These are phyloP conservation scores for Kodamaea hsintzibuensis DNA, from an alignment of 805 yeast species.

Conservation along the genomic window DNA sequence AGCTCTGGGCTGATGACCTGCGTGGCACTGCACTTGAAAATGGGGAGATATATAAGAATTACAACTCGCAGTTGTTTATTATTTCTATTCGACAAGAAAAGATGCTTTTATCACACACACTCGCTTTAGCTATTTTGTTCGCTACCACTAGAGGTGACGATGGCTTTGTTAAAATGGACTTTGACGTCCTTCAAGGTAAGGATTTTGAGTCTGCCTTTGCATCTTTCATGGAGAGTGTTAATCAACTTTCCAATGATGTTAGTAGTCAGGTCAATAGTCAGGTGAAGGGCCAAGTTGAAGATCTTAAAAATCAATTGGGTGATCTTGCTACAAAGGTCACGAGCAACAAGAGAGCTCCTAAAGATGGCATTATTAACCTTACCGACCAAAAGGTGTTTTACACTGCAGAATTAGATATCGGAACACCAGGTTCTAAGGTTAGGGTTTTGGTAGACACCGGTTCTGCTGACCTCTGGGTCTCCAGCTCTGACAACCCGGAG, in stretches of 20 bases:
- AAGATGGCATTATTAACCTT: conserved; percentile 5
- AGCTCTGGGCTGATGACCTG: not conserved
- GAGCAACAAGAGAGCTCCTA: not conserved
- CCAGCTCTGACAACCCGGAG: conserved; percentile 19
- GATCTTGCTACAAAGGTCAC: not conserved
- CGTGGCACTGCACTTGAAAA: not conserved
- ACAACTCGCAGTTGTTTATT: not conserved
- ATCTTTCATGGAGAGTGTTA: conserved; percentile 11
- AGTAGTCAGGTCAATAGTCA: not conserved
- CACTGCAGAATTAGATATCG: conserved; percentile 35
- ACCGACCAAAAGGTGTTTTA: conserved; percentile 17
- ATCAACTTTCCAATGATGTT: not conserved
- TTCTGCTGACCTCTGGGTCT: conserved; percentile 71
- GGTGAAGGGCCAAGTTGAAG: not conserved
- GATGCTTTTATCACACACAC: conserved; percentile 11
- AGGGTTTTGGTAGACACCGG: conserved; percentile 72
- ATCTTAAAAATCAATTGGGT: not conserved
- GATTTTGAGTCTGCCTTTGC: conserved; percentile 19
- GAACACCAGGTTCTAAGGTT: conserved; percentile 58
- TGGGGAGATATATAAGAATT: not conserved
- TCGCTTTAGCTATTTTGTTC: conserved; percentile 8
- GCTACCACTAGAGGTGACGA: conserved; percentile 14
- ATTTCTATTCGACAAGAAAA: not conserved
- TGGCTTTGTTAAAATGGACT: conserved; percentile 24
- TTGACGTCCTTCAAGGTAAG: conserved; percentile 25